Percentiles rank a stretch among this genome's conserved stretches.
Conservation (phyloP, 2,329 filamentous ascomycete genomes). For the Keithomyces neogunnii region DNA sequence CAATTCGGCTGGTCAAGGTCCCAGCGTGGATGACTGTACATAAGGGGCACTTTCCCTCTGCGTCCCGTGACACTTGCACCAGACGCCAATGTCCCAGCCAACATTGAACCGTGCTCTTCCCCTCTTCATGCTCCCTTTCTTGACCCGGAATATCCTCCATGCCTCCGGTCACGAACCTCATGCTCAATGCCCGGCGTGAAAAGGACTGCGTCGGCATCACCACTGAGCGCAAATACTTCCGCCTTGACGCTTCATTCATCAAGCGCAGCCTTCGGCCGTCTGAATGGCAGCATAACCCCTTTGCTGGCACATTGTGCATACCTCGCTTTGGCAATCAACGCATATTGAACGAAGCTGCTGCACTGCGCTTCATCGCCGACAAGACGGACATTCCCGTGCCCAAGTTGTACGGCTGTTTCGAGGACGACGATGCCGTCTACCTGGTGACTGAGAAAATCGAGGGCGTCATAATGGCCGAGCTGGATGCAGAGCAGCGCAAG, state of each 20-base stretch:
- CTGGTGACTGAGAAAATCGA: constrained; percentile 5
- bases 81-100: too few relatives aligned
- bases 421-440: constrained; percentile 6
- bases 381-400: constrained; percentile 13
- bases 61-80: too few relatives aligned
- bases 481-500: constrained; percentile 3
- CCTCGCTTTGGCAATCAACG: constrained; percentile 10
- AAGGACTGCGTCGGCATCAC: constrained; percentile 3
- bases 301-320: constrained; percentile 2
- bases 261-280: constrained; percentile 8
- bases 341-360: constrained; percentile 11
- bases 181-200: constrained; percentile 7
- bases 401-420: constrained; percentile 11
- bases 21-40: too few relatives aligned
- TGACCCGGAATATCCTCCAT: background rate
- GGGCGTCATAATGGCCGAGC: constrained; percentile 4
- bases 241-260: constrained; percentile 3
- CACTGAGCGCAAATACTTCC: constrained; percentile 6
- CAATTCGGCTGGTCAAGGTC: too few relatives aligned
- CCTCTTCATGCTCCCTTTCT: too few relatives aligned
- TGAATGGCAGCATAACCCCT: constrained; percentile 7
- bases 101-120: too few relatives aligned
- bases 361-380: constrained; percentile 9
- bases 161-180: constrained; percentile 3
- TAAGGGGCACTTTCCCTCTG: too few relatives aligned